A percentile compares a stretch with the other conserved stretches of the same genome.
These are phyloP conservation scores for Crataegus laevigata DNA, from an alignment of 306 rosid species.

Conservation along the genomic window DNA sequence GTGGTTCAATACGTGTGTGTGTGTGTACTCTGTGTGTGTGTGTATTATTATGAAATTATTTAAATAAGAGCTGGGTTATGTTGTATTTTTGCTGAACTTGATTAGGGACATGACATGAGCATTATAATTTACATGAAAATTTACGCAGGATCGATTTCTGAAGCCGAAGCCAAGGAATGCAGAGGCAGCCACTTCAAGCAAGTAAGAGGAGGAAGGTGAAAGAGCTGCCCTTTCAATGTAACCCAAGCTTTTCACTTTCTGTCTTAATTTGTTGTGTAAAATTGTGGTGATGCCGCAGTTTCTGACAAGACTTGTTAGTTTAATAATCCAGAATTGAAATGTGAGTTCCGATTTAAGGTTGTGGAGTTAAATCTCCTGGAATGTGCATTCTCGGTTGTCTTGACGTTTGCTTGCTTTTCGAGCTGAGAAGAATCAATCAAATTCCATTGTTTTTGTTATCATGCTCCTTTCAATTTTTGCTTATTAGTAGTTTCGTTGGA, in stretches of 20 bases:
- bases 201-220: conserved; percentile 16
- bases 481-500: background rate
- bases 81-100: background rate
- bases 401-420: background rate
- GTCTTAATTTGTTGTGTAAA: background rate
- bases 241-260: background rate
- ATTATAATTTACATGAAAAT: background rate
- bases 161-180: conserved; percentile 32
- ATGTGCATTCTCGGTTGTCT: background rate
- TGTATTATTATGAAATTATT: background rate
- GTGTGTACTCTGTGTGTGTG: too few relatives aligned
- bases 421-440: background rate
- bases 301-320: background rate
- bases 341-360: conserved; percentile 5
- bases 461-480: too few relatives aligned
- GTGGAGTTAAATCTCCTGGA: background rate
- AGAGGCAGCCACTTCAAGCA: conserved; percentile 18
- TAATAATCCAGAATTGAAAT: conserved; percentile 13
- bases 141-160: conserved; percentile 55
- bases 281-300: conserved; percentile 3
- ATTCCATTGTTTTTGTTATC: background rate
- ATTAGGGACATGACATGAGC: background rate
- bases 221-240: conserved; percentile 3
- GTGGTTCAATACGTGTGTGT: background rate
- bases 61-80: background rate